Evolutionary conservation across 1,284 basidiomycete genomes (phyloP).

Genomic region (Malassezia arunalokei): DNA sequence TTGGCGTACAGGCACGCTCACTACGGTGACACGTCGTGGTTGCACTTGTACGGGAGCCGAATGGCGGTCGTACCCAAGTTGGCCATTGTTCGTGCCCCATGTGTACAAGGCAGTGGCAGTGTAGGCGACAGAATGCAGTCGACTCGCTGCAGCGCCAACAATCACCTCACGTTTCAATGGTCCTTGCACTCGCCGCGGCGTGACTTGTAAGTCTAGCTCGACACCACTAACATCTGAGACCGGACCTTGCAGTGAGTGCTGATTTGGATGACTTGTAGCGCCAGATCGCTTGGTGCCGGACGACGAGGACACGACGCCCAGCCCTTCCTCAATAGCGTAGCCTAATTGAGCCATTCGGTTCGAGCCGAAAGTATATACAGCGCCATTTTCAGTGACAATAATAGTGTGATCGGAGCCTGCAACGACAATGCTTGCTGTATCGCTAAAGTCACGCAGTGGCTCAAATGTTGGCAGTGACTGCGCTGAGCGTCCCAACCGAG

Average conservation of each 20-base stretch:
- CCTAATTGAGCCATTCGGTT: conserved; percentile 64
- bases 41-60: conserved; percentile 65
- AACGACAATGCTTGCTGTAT: conserved; percentile 54
- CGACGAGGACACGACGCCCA: conserved; percentile 23
- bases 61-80: conserved; percentile 57
- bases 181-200: conserved; percentile 64
- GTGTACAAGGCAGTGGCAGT: conserved; percentile 72
- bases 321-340: conserved; percentile 61
- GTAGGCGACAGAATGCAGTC: conserved; percentile 79
- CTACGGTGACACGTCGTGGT: conserved; percentile 64
- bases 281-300: conserved; percentile 18
- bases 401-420: conserved; percentile 89
- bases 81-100: conserved; percentile 90
- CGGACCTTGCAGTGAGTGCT: conserved; percentile 1
- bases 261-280: conserved; percentile 48
- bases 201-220: conserved; percentile 55
- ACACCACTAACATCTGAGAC: conserved; percentile 11
- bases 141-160: conserved; percentile 72
- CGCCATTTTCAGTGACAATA: conserved; percentile 65
- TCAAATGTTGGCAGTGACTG: conserved; percentile 66
- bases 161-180: conserved; percentile 69
- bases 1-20: conserved; percentile 45
- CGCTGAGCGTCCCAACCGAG: conserved; percentile 57
- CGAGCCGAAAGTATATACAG: conserved; percentile 78
- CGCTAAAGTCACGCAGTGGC: conserved; percentile 55